Percentiles rank a stretch among this genome's conserved stretches.
These are phyloP conservation scores for Penicillium sumatraense DNA, from an alignment of 2,329 filamentous ascomycete species.

Conservation along the genomic window DNA sequence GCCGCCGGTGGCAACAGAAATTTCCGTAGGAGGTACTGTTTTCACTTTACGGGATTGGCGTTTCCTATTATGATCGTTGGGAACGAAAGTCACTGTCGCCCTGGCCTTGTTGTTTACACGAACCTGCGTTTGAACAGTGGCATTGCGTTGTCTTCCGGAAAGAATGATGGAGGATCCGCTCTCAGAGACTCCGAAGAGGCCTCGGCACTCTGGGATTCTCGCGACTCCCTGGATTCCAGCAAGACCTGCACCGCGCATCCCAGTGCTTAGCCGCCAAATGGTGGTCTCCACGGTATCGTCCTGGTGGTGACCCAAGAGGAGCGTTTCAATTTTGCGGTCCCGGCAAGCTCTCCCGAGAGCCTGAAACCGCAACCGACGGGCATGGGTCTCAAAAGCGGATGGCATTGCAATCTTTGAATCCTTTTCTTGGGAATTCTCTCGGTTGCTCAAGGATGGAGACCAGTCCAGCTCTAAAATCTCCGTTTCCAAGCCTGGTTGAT, in stretches of 20 bases:
- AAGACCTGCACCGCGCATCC: conserved; percentile 72
- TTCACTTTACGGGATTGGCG: not conserved
- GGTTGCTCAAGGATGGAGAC: conserved; percentile 34
- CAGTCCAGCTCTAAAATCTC: conserved; percentile 57
- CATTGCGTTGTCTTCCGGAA: conserved; percentile 11
- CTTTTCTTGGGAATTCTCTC: not conserved
- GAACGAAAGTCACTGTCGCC: conserved; percentile 6
- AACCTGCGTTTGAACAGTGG: conserved; percentile 7
- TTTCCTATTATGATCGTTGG: not conserved
- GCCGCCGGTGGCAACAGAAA: conserved; percentile 37
- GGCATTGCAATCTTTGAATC: conserved; percentile 45
- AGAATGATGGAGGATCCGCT: conserved; percentile 60
- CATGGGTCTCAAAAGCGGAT: conserved; percentile 75
- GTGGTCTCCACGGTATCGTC: conserved; percentile 94
- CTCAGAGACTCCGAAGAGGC: conserved; percentile 71
- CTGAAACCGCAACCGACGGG: conserved; percentile 75
- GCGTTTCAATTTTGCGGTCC: conserved; percentile 55
- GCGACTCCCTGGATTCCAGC: conserved; percentile 68
- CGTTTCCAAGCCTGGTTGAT: conserved; percentile 36
- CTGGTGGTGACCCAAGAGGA: conserved; percentile 83
- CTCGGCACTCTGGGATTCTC: conserved; percentile 83
- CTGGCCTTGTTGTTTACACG: conserved; percentile 11
- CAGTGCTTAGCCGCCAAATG: conserved; percentile 73
- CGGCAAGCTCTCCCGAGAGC: conserved; percentile 67
- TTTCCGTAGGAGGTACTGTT: not conserved